These are phyloP conservation scores for Pseudocercospora musae DNA, from an alignment of 2,329 filamentous ascomycete species.

Conservation along the genomic window DNA sequence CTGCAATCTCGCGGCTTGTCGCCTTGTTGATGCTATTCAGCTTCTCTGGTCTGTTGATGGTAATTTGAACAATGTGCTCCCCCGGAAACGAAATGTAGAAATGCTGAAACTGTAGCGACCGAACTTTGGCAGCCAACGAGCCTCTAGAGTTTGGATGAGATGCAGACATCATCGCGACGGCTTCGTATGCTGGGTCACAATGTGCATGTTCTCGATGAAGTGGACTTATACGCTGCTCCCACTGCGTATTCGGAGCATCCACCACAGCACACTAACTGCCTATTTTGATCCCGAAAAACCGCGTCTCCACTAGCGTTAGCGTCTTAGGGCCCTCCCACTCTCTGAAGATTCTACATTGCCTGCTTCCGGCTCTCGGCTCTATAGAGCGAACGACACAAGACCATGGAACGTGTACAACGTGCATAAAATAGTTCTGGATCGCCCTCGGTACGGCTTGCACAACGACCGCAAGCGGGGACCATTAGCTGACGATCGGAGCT, in stretches of 20 bases:
- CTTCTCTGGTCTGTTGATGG: conserved; percentile 30
- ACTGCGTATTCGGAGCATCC: background rate
- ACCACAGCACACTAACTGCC: background rate
- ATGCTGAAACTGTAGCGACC: background rate
- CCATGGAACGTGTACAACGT: background rate
- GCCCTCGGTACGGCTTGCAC: background rate
- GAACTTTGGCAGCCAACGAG: background rate
- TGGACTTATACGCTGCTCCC: background rate
- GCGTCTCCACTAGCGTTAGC: background rate
- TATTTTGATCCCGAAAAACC: background rate
- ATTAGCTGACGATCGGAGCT: background rate
- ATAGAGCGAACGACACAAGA: background rate
- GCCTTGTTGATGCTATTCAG: conserved; percentile 35
- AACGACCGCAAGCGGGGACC: background rate
- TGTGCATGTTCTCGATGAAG: background rate
- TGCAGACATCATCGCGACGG: background rate
- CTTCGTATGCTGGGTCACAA: background rate
- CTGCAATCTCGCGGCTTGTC: conserved; percentile 30
- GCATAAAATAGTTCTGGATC: background rate
- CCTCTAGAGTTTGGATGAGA: background rate
- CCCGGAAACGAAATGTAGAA: background rate
- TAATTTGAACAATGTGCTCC: conserved; percentile 5
- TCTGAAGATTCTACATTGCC: background rate
- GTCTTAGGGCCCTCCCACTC: background rate
- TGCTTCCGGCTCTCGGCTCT: background rate